Base-by-base conservation (phyloP, 495 filamentous ascomycete genomes). In the Aspergillus leporis region DNA sequence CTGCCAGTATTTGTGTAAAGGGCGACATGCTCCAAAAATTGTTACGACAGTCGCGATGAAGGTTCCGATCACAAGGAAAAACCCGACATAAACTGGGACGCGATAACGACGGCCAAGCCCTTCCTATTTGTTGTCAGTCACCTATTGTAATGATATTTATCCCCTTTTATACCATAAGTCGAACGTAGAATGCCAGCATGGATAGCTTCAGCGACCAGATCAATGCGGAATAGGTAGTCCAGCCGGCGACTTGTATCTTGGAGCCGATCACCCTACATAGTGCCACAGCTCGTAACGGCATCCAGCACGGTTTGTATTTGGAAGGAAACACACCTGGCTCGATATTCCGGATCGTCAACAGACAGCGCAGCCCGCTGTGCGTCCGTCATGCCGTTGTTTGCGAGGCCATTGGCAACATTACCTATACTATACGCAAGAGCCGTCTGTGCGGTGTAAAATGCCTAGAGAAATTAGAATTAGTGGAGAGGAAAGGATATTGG, bases 1-100 rank as follows among this genome's bases (percentile, higher is more conserved):
- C 61, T 85, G 82, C 81, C 82, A 85, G 56, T 82, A 74, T 53
- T 72, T 78, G 6, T 74, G 55, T 8, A 85, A 67, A 1, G 81
- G 81, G 14, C 57, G 58, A 54, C 83, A 86, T 18, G 74, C 64
- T 0, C 78, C 56, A 8, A 83, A 61, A 16, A 81, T 79, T 1
- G 77, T 72, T 7, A 82, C 56, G 1, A 82, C 48, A 18, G 78
- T 80, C 0, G 75, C 72, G 6, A 85, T 1, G 58, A 77, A 84
- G 4, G 75, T 80, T 8, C 53, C 50, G 1, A 64, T 60, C 18
- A 85, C 70, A 10, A 86, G 60, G 9, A 55, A 66, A 41, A 79
- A 83, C 2, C 80, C 83, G 38, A 78, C 58, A 36, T 67, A 71
- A 25, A 85, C 77, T 0, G 81, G 76, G 13, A 69, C 66, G 51